Evolutionary conservation across 23 red algal species (phyloP).

Genomic region (Pyropia haitanensis): DNA sequence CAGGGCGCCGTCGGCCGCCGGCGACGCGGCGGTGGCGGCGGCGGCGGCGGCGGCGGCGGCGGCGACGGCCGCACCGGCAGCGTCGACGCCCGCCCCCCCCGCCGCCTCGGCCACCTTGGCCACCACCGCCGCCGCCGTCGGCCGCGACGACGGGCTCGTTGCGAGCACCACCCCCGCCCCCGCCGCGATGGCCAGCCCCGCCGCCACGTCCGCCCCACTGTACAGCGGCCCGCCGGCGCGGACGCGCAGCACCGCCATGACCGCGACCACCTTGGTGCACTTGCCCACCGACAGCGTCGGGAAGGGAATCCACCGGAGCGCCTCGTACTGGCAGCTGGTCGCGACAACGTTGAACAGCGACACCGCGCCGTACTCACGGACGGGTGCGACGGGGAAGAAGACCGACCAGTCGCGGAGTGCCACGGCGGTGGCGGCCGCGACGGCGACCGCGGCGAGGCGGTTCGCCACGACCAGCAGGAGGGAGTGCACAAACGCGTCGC

Average conservation of each 20-base stretch:
- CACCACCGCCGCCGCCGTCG: conserved; percentile 14
- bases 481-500: conserved; percentile 32
- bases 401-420: conserved; percentile 14
- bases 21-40: too few relatives aligned
- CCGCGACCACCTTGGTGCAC: conserved; percentile 85
- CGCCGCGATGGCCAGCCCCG: conserved; percentile 5
- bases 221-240: conserved; percentile 16
- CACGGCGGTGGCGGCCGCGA: conserved; percentile 21
- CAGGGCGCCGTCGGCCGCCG: background rate
- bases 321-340: conserved; percentile 82
- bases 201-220: conserved; percentile 24
- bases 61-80: conserved; percentile 6
- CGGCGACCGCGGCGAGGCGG: conserved; percentile 46
- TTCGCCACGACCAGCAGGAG: conserved; percentile 80
- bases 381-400: conserved; percentile 14
- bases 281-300: conserved; percentile 78
- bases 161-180: too few relatives aligned
- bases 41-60: conserved; percentile 8
- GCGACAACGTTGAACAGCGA: conserved; percentile 72
- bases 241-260: conserved; percentile 47
- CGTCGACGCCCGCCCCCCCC: conserved; percentile 39
- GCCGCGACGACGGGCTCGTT: too few relatives aligned
- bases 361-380: conserved; percentile 35
- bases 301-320: conserved; percentile 75
- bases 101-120: conserved; percentile 28